Evolutionary conservation across 1,284 basidiomycete species (phyloP).

Genomic region (Thecaphora thlaspeos): DNA sequence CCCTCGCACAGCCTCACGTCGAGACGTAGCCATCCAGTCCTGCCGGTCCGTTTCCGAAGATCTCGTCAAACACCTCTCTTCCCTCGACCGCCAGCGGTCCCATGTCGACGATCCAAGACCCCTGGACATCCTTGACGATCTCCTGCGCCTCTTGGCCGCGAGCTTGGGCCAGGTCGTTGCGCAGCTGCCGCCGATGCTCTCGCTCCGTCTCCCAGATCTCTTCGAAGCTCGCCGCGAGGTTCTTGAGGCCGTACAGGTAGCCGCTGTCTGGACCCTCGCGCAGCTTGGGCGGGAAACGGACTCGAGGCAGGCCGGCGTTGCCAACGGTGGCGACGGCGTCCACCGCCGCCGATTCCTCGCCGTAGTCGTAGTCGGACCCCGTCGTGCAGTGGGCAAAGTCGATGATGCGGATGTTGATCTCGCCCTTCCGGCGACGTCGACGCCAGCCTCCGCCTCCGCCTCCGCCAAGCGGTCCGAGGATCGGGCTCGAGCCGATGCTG

Average conservation of each 20-base stretch:
- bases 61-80: conserved; percentile 53
- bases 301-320: conserved; percentile 29
- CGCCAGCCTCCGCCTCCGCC: not conserved
- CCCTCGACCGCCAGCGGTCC: conserved; percentile 47
- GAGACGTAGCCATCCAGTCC: conserved; percentile 44
- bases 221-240: conserved; percentile 69
- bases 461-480: conserved; percentile 18
- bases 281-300: conserved; percentile 81
- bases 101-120: conserved; percentile 27
- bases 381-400: conserved; percentile 99
- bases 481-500: conserved; percentile 31
- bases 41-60: conserved; percentile 47
- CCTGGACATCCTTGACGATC: conserved; percentile 18
- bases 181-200: conserved; percentile 14
- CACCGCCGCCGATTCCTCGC: conserved; percentile 1
- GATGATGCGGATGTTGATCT: conserved; percentile 91
- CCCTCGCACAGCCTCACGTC: conserved; percentile 8
- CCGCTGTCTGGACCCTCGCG: conserved; percentile 86
- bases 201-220: conserved; percentile 53
- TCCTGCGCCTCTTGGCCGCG: conserved; percentile 15
- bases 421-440: conserved; percentile 65
- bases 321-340: not conserved
- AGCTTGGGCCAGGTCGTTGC: not conserved
- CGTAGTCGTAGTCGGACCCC: conserved; percentile 79
- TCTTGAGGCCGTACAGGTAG: conserved; percentile 87